phyloP scores from a whole-genome alignment of 768 basidiomycete species.

The Gloeopeniophorella convolvens region DNA sequence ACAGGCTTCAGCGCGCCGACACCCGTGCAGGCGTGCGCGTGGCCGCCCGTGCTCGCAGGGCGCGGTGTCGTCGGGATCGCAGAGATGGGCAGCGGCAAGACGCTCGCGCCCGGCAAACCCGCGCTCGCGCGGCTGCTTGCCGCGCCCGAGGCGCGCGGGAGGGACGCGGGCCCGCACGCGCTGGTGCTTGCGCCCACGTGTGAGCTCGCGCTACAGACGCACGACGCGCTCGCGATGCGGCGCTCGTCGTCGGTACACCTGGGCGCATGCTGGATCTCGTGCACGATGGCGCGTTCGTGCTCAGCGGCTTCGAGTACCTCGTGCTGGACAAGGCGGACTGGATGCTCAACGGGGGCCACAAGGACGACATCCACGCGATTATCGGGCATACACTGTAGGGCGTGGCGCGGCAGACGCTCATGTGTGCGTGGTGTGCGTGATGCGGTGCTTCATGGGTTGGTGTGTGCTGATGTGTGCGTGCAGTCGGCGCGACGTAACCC shows the following conservation, averaged over 20 bases:
- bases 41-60: constrained; percentile 80
- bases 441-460: neutral
- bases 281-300: constrained; percentile 76
- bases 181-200: constrained; percentile 92
- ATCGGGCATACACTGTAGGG: constrained; percentile 67
- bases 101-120: constrained; percentile 91
- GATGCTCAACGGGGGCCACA: constrained; percentile 97
- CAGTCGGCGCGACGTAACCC: constrained; percentile 98
- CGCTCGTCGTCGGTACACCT: constrained; percentile 93
- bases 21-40: constrained; percentile 92
- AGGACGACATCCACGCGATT: constrained; percentile 92
- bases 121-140: constrained; percentile 65
- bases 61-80: constrained; percentile 93
- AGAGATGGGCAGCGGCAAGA: constrained; percentile 97
- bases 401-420: constrained; percentile 80
- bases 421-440: constrained; percentile 66
- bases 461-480: neutral
- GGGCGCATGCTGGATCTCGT: constrained; percentile 91
- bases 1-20: constrained; percentile 78
- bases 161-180: constrained; percentile 29
- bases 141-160: constrained; percentile 28
- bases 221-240: constrained; percentile 69
- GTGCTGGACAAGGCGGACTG: constrained; percentile 97
- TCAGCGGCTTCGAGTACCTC: constrained; percentile 84
- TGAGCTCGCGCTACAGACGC: constrained; percentile 93